These are phyloP conservation scores for Phaeoacremonium minimum DNA, from an alignment of 2,329 filamentous ascomycete genomes.

Conservation along the genomic window DNA sequence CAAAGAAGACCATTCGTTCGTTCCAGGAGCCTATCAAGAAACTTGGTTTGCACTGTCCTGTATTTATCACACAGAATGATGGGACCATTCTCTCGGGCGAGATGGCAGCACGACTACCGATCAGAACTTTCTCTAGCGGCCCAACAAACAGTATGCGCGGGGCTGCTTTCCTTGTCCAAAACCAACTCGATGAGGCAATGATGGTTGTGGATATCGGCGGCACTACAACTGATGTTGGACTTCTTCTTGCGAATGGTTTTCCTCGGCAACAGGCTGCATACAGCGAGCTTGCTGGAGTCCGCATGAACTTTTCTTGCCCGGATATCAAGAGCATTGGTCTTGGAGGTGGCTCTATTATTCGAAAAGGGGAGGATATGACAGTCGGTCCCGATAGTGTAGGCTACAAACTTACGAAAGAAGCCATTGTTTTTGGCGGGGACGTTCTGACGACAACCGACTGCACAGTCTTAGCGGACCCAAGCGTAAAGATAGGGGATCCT, in stretches of 20 bases:
- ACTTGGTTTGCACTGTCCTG: constrained; percentile 45
- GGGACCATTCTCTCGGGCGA: constrained; percentile 54
- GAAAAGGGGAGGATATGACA: constrained; percentile 19
- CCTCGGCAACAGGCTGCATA: constrained; percentile 60
- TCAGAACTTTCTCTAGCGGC: constrained; percentile 58
- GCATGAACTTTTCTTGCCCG: constrained; percentile 56
- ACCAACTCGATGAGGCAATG: constrained; percentile 28
- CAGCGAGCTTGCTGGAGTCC: constrained; percentile 57
- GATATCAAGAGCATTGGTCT: constrained; percentile 57
- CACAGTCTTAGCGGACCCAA: constrained; percentile 27
- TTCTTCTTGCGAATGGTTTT: constrained; percentile 57
- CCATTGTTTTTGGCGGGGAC: constrained; percentile 43
- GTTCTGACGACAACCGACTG: constrained; percentile 57
- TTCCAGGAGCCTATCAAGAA: constrained; percentile 48
- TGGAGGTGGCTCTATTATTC: constrained; percentile 38
- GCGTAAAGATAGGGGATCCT: constrained; percentile 35
- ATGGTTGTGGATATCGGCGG: constrained; percentile 66
- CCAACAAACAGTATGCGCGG: constrained; percentile 62
- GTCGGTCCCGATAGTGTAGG: constrained; percentile 49
- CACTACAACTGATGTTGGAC: constrained; percentile 61
- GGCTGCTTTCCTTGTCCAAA: constrained; percentile 52
- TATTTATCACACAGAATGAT: constrained; percentile 62
- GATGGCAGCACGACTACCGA: constrained; percentile 50
- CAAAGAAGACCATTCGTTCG: constrained; percentile 48
- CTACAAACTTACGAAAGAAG: constrained; percentile 37